Base-by-base conservation (phyloP, 805 yeast genomes). In the Candida montana region DNA sequence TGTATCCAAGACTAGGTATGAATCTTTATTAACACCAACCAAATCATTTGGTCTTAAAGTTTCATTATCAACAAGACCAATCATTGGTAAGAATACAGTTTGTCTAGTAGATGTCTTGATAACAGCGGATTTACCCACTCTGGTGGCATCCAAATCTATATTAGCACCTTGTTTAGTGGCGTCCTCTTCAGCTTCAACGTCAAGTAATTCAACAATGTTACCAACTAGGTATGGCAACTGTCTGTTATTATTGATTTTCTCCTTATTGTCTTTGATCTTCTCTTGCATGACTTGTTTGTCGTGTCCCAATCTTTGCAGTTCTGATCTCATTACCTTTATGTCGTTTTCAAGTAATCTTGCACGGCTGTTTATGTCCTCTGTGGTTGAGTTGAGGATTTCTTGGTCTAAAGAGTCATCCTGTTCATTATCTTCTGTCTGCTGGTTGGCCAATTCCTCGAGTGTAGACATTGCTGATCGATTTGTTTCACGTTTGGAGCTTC, bases 31-130 rank as follows among this genome's bases (percentile, higher is more conserved):
- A 41, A 93, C 99, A 56, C 99, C 99, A 45, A 93, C 95, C 54
- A 93, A 72, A 60, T 93, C 99, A 53, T 95, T 95, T n/a, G 99
- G 99, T 64, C 86, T 91, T 53, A 93, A 74, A n/a, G 74, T 76
- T 35, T 79, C 81, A 1, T 96, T 90, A 54, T 90, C 97, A 17
- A 93, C 99, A 40, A 93, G 69, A 17, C 99, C 99, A 44, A 93
- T 85, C 65, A 93, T 76, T 28, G 99, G 99, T 59, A 93, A 69
- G 56, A 93, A 93, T 27, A 93, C 95, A 3, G 99, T 93, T 61
- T 93, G 99, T 59, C 99, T 80, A 9, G 99, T 93, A 1, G 96
- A 87, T 0, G 99, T 93, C 65, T 93, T 93, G 48, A 93, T 86
- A 29, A 93, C 99, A 1, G 99, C 99, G n/a, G 95, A 88, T 65